Evolutionary conservation across 805 yeast species (phyloP), one percentile per base, ranked within the genome.

Genomic region (Tetrapisispora arboricola): DNA sequence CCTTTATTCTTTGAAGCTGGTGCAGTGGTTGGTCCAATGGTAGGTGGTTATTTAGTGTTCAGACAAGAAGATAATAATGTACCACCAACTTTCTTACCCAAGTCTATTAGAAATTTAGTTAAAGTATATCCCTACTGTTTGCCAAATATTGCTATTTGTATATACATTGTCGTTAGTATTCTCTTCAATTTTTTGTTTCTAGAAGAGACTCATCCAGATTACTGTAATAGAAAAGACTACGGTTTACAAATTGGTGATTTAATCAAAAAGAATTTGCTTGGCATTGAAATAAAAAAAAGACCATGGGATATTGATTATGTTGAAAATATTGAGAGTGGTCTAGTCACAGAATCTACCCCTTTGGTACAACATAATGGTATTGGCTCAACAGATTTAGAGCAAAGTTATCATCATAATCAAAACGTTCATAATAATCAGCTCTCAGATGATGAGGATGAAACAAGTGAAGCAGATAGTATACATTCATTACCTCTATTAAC

Each of bases 1-100:
- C 84, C 85, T 0, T 55, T 78, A 28, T 58, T 78, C 12, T 79
- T 75, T 71, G 78, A 78, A 51, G 48, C 76, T 17, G 85, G 84
- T 5, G 61, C 73, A 21, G 69, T 77, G 12, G 51, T 78, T 12
- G 85, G 85, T 1, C 83, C 84, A 1, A 59, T 75, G 53, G 64
- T 78, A 25, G 82, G 78, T 21, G 73, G 74, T 24, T 66, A 60
- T 40, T 60, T 77, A 34, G 75, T 79, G 11, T 61, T 67, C 30
- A 76, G 78, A 6, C 57, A 54, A 21, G 58, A 57, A 8, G 48
- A 46, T 20, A 57, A 53, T 20, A 58, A 64, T 1, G 38, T 38
- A 4, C 46, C 54, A 32, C 53, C 53, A 1, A 25, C 15, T 19
- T 45, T 47, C 46, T 32, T 44, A 15, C 50, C 53, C 2, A 10